phyloP scores from a whole-genome alignment of 1,284 basidiomycete genomes.

The Phylloporus sp. region DNA sequence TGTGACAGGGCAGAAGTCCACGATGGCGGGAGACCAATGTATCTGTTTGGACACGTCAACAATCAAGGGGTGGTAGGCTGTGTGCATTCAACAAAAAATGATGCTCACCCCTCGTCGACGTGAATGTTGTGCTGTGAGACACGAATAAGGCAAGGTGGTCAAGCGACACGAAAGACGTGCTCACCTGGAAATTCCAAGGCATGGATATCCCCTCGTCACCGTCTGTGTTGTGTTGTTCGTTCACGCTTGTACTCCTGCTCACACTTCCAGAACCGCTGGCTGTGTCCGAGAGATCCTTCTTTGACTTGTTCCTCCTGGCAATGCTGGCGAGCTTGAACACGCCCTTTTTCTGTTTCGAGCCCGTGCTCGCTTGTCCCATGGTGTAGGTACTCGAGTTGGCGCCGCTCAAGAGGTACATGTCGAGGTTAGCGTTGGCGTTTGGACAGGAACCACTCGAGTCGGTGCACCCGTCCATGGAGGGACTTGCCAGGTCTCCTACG shows the following conservation, averaged over 20 bases:
- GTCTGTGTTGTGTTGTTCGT: slow-evolving; percentile 21
- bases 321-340: slow-evolving; percentile 33
- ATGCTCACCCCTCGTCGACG: slow-evolving; percentile 71
- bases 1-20: slow-evolving; percentile 65
- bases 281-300: slow-evolving; percentile 34
- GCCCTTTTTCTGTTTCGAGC: slow-evolving; percentile 29
- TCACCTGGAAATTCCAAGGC: slow-evolving; percentile 78
- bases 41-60: slow-evolving; percentile 42
- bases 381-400: slow-evolving; percentile 22
- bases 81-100: no score
- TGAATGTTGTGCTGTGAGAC: slow-evolving; percentile 70
- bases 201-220: slow-evolving; percentile 67
- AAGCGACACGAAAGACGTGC: slow-evolving; percentile 23
- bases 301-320: slow-evolving; percentile 43
- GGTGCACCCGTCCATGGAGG: slow-evolving; percentile 36
- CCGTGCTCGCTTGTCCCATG: slow-evolving; percentile 8
- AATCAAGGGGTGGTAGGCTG: no score
- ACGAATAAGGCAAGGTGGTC: not conserved
- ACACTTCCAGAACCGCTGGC: slow-evolving; percentile 16
- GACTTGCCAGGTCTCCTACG: slow-evolving; percentile 20
- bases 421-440: slow-evolving; percentile 9
- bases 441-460: slow-evolving; percentile 32
- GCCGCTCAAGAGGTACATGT: slow-evolving; percentile 19
- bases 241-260: slow-evolving; percentile 17
- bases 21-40: slow-evolving; percentile 70